These are phyloP conservation scores for Stachybotrys echinatus DNA, from an alignment of 2,329 filamentous ascomycete species.

Conservation along the genomic window DNA sequence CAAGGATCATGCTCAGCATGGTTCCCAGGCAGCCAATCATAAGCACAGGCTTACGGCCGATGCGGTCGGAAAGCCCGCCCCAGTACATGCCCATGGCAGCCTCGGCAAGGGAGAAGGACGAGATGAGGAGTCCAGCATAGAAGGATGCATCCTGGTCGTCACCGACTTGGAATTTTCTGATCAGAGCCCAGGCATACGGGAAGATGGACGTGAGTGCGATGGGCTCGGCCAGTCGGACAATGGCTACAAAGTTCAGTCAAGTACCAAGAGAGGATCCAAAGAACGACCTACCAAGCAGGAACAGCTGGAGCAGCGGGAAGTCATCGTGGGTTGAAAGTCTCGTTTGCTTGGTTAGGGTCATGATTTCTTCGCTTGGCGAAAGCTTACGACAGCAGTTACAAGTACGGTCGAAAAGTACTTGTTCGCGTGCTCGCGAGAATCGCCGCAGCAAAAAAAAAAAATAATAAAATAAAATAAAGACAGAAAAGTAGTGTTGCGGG, in stretches of 20 bases:
- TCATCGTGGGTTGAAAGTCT: slow-evolving; percentile 58
- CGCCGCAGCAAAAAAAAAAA: slow-evolving; percentile 3
- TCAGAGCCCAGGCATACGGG: slow-evolving; percentile 82
- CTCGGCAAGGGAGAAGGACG: slow-evolving; percentile 78
- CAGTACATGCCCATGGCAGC: slow-evolving; percentile 82
- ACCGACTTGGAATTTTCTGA: slow-evolving; percentile 70
- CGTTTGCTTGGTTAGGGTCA: slow-evolving; percentile 47
- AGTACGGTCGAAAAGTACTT: slow-evolving; percentile 15
- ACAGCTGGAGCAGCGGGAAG: slow-evolving; percentile 79
- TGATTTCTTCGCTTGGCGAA: slow-evolving; percentile 35
- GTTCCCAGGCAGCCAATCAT: slow-evolving; percentile 78
- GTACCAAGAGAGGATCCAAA: background rate
- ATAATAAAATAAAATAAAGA: slow-evolving; percentile 7
- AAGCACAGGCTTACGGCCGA: slow-evolving; percentile 82
- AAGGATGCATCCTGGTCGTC: slow-evolving; percentile 72
- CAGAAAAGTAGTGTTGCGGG: slow-evolving; percentile 3
- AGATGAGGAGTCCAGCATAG: slow-evolving; percentile 84
- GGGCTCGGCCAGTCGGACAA: slow-evolving; percentile 87
- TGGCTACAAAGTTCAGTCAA: slow-evolving; percentile 47
- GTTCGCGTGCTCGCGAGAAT: slow-evolving; percentile 14
- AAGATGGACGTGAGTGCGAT: slow-evolving; percentile 92
- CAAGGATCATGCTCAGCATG: slow-evolving; percentile 74
- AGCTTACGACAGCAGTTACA: slow-evolving; percentile 40
- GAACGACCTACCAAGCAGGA: slow-evolving; percentile 66
- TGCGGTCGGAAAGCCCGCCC: slow-evolving; percentile 75